A percentile compares a stretch with the other conserved stretches of the same genome.
phyloP scores from a whole-genome alignment of 225 moss, liverwort and hornwort species.

The Physcomitrium patens region DNA sequence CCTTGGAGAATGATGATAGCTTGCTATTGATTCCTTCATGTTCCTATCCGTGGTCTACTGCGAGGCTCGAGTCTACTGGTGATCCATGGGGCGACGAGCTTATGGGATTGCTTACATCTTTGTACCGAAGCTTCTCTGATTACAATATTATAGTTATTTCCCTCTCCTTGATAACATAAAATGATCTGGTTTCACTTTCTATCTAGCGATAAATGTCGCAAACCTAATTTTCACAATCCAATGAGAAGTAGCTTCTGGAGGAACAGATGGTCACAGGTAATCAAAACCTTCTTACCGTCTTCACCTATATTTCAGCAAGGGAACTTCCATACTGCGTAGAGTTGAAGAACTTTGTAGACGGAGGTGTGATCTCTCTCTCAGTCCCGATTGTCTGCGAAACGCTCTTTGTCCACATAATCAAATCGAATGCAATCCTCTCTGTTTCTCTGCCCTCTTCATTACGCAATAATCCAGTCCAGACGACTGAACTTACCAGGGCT shows the following conservation, averaged over 20 bases:
- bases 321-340: too few relatives aligned
- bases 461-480: background rate
- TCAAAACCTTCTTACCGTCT: background rate
- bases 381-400: too few relatives aligned
- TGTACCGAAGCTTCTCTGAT: background rate
- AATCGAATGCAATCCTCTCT: background rate
- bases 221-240: too few relatives aligned
- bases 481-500: background rate
- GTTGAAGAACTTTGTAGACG: too few relatives aligned
- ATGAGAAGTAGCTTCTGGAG: background rate
- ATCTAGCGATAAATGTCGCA: background rate
- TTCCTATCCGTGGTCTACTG: background rate
- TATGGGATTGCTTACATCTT: background rate
- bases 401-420: background rate
- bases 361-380: too few relatives aligned
- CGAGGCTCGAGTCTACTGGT: background rate
- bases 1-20: conserved; percentile 25
- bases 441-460: background rate
- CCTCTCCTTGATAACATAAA: background rate
- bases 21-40: conserved; percentile 5
- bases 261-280: background rate
- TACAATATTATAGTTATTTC: background rate
- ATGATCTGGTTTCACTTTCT: background rate
- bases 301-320: background rate
- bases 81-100: background rate